phyloP scores from a whole-genome alignment of 345 rosid genomes.

The Rhodomyrtus tomentosa region DNA sequence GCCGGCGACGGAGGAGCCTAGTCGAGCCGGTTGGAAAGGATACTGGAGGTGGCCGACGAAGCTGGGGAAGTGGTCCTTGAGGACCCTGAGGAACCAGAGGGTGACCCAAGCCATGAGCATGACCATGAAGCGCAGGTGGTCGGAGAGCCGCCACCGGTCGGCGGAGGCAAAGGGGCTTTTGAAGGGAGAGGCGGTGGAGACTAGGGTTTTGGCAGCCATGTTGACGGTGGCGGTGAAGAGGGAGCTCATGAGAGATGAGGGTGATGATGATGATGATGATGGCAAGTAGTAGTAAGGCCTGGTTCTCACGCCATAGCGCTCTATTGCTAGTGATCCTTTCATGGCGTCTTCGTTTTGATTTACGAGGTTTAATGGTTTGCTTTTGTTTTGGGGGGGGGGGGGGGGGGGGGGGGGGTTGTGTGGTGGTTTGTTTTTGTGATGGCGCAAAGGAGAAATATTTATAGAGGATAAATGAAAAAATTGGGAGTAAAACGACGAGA shows the following conservation, averaged over 20 bases:
- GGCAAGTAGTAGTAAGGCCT: neutral
- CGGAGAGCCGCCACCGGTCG: slow-evolving; percentile 43
- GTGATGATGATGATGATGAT: neutral
- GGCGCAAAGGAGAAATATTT: neutral
- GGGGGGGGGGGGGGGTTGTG: too few relatives aligned
- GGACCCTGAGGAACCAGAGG: slow-evolving; percentile 52
- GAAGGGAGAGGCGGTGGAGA: slow-evolving; percentile 41
- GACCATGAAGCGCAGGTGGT: slow-evolving; percentile 61
- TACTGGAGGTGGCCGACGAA: slow-evolving; percentile 6
- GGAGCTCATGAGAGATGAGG: slow-evolving; percentile 36
- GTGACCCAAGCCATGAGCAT: slow-evolving; percentile 56
- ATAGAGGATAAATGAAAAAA: neutral
- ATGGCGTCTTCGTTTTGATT: neutral
- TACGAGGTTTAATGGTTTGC: neutral
- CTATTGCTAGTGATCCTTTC: neutral
- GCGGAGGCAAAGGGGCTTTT: slow-evolving; percentile 6
- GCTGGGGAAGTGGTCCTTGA: slow-evolving; percentile 42
- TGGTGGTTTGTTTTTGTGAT: neutral
- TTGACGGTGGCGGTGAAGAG: slow-evolving; percentile 58
- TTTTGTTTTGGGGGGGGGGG: too few relatives aligned
- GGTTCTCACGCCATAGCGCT: slow-evolving; percentile 7
- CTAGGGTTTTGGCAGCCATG: slow-evolving; percentile 46
- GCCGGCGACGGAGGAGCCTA: neutral
- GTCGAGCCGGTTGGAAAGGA: neutral
- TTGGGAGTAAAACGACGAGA: neutral